Percentiles rank a stretch among this genome's conserved stretches.
Conservation (phyloP, 257 asterid species). For the Solanum sitiens region DNA sequence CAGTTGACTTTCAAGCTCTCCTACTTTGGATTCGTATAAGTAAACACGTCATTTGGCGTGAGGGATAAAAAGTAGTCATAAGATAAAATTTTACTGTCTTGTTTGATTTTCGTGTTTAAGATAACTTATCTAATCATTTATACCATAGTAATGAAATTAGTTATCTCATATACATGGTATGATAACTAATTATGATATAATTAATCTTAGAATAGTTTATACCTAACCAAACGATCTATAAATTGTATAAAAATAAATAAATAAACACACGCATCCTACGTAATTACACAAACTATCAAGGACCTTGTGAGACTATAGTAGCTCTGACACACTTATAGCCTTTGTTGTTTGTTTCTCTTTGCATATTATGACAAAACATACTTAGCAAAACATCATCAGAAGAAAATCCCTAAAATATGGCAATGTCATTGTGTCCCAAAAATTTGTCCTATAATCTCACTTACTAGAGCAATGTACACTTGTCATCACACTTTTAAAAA, state of each 20-base stretch:
- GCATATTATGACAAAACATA: neutral
- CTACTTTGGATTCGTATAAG: fast-evolving
- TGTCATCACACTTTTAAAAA: neutral
- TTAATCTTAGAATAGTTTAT: too few relatives aligned
- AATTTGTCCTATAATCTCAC: neutral
- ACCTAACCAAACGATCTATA: fast-evolving
- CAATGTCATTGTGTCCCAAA: neutral
- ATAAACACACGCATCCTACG: too few relatives aligned
- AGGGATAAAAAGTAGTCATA: fast-evolving
- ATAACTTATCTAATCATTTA: too few relatives aligned
- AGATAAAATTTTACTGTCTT: too few relatives aligned
- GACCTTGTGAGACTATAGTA: neutral
- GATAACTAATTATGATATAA: too few relatives aligned
- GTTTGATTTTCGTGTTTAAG: too few relatives aligned
- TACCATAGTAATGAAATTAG: too few relatives aligned
- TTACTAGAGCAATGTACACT: neutral
- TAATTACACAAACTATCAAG: neutral
- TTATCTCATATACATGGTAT: neutral
- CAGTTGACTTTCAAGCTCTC: neutral
- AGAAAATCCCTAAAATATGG: neutral
- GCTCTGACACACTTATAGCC: neutral
- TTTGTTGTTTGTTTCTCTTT: neutral
- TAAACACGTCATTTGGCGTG: too few relatives aligned
- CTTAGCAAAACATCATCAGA: neutral
- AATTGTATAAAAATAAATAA: fast-evolving